Percentiles rank a stretch among this genome's conserved stretches.
Evolutionary conservation across 2,329 filamentous ascomycete species (phyloP).

Genomic region (Aspergillus floridensis): DNA sequence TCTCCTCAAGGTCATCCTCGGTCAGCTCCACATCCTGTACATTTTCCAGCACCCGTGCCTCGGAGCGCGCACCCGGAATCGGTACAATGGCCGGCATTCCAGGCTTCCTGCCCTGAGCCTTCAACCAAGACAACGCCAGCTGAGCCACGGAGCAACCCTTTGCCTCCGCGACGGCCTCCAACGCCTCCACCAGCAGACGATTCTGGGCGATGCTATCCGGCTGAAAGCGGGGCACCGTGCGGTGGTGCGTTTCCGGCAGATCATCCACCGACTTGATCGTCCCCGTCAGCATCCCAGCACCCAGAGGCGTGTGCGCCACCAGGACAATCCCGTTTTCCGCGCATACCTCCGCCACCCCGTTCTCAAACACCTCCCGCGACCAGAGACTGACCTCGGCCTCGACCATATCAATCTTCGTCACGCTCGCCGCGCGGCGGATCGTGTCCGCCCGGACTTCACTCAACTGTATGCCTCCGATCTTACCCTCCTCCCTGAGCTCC

Average conservation of each 20-base stretch:
- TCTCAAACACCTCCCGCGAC: slow-evolving; percentile 50
- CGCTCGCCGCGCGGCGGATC: slow-evolving; percentile 37
- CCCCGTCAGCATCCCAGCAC: slow-evolving; percentile 57
- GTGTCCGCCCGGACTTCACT: slow-evolving; percentile 36
- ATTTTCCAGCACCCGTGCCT: slow-evolving; percentile 33
- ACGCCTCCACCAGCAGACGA: slow-evolving; percentile 57
- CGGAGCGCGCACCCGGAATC: slow-evolving; percentile 29
- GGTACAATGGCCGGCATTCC: slow-evolving; percentile 50
- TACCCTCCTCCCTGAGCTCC: slow-evolving; percentile 34
- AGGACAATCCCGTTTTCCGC: slow-evolving; percentile 66
- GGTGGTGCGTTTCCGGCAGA: slow-evolving; percentile 48
- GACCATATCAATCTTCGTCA: slow-evolving; percentile 47
- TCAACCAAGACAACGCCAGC: slow-evolving; percentile 65
- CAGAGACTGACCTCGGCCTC: slow-evolving; percentile 58
- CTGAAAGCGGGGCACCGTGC: slow-evolving; percentile 57
- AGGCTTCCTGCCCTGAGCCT: slow-evolving; percentile 49
- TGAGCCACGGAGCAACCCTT: slow-evolving; percentile 63
- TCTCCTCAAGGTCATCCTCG: slow-evolving; percentile 29
- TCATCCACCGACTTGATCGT: slow-evolving; percentile 53
- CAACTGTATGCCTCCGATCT: slow-evolving; percentile 37
- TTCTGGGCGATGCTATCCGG: slow-evolving; percentile 64
- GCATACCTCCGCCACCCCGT: slow-evolving; percentile 53
- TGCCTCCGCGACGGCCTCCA: slow-evolving; percentile 58
- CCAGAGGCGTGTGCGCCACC: slow-evolving; percentile 70
- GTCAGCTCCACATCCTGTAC: slow-evolving; percentile 22